Evolutionary conservation across 129 eudicot genomes (phyloP).

Genomic region (Tanacetum coccineum): DNA sequence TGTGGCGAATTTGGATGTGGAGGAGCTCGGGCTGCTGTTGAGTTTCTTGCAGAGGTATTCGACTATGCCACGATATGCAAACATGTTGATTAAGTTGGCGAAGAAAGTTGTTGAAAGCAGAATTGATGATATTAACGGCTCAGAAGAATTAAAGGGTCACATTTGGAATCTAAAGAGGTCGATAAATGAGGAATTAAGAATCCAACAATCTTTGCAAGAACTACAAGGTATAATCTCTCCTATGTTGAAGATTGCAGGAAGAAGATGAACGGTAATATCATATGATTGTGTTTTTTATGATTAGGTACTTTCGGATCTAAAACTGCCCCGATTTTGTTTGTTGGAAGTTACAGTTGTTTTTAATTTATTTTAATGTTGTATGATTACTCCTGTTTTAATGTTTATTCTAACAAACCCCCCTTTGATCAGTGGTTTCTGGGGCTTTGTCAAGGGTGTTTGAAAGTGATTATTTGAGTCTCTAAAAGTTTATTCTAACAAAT

Average conservation of each 20-base stretch:
- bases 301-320: conserved; percentile 2
- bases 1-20: conserved; percentile 63
- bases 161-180: conserved; percentile 65
- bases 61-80: conserved; percentile 66
- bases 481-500: no score
- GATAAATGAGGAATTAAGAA: conserved; percentile 69
- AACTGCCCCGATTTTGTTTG: background rate
- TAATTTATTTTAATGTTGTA: background rate
- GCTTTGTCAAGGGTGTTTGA: no score
- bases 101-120: conserved; percentile 78
- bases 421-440: no score
- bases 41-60: conserved; percentile 69
- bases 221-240: conserved; percentile 93
- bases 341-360: background rate
- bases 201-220: conserved; percentile 76
- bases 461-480: no score
- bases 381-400: background rate
- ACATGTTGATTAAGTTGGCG: conserved; percentile 49
- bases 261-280: conserved; percentile 31
- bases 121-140: conserved; percentile 54
- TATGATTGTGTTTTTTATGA: conserved; percentile 5
- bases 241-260: conserved; percentile 75
- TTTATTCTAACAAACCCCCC: no score
- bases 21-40: conserved; percentile 71
- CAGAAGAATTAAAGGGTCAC: conserved; percentile 51